Evolutionary conservation across 345 rosid genomes (phyloP), one percentile per base, ranked within the genome.

Genomic region (Boechera stricta): DNA sequence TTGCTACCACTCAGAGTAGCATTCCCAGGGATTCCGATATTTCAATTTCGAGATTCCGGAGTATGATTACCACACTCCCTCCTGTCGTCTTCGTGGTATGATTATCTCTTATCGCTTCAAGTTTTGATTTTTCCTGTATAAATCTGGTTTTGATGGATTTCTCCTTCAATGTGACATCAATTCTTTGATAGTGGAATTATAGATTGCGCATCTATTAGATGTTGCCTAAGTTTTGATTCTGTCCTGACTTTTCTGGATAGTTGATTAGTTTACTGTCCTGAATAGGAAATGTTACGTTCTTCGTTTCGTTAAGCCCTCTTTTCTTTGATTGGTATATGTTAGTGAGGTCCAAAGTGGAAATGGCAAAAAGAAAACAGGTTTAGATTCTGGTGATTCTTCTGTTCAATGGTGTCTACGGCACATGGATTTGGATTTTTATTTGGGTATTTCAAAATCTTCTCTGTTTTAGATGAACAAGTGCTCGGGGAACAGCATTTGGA

Each of bases 71-170:
- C 58, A 66, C 89, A 36, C 78, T 82, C 21, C 87, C 95, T 82
- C 88, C 93, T 49, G 74, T 88, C 54, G 85, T 86, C 68, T 84
- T 80, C 66, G 68, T 77, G 90, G 96, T 94, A 88, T 48, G 29
- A 42, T 64, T 76, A 52, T 76, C 36, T 42, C 36, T 57, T 57
- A 0, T 61, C 10, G 0, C 70, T 26, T 57, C 1, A 67, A 75
- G 52, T 35, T 66, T 58, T 36, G 39, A 33, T 61, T 68, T 39
- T 35, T 55, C 3, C 12, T 24, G 56, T 56, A 54, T 11, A 56
- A 16, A 72, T 6, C 16, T 54, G 47, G 0, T 73, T 52, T 52
- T 47, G 54, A 26, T 61, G 5, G 7, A 54, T 45, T 21, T 41
- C 38, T 65, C 52, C 52, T 53, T 12, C 26, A 15, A 54, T 48